Evolutionary conservation across 2,329 filamentous ascomycete species (phyloP), one percentile per base, ranked within the genome.

Genomic region (Phoma herbarum): DNA sequence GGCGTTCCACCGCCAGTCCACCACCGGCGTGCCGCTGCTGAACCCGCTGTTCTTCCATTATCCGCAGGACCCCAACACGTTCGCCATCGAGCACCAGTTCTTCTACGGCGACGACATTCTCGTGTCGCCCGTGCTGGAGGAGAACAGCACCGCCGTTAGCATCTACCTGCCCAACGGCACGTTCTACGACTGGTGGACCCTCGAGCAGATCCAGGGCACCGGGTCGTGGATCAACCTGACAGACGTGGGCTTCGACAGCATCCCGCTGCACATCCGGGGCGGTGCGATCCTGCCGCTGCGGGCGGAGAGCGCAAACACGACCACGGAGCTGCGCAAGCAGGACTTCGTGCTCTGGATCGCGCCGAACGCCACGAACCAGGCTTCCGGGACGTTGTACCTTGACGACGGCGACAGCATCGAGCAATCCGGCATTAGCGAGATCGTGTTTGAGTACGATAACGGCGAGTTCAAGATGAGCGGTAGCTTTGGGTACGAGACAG

Each of bases 311-410:
- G 83, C 84, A 45, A 86, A 86, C 80, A 91, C 80, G 69, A 93
- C 74, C 72, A 87, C 70, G 70, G 90, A 85, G 62, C 77, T 90
- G 25, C 82, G 89, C 43, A 84, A 85, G 69, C 82, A 89, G 66
- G 81, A 88, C 65, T 94, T 94, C 77, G 86, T 90, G 71, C 80
- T 95, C 47, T 74, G 93, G 57, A 83, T 95, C 39, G 88, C 90
- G 0, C 82, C 90, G 0, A 86, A 85, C 9, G 69, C 74, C 1
- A 80, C 88, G 35, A 88, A 88, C 4, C 84, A 80, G n/a, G 91
- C 91, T 0, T 71, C 72, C 0, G 92, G 92, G 0, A 81, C 82
- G 46, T 79, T 95, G 48, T 94, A 93, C 72, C 78, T 94, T 2
- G 91, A 95, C 63, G 91, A 95, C 58, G 91, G 91, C 2, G 86